Evolutionary conservation across 2,329 filamentous ascomycete genomes (phyloP).

Genomic region (Xylariaceae sp.): DNA sequence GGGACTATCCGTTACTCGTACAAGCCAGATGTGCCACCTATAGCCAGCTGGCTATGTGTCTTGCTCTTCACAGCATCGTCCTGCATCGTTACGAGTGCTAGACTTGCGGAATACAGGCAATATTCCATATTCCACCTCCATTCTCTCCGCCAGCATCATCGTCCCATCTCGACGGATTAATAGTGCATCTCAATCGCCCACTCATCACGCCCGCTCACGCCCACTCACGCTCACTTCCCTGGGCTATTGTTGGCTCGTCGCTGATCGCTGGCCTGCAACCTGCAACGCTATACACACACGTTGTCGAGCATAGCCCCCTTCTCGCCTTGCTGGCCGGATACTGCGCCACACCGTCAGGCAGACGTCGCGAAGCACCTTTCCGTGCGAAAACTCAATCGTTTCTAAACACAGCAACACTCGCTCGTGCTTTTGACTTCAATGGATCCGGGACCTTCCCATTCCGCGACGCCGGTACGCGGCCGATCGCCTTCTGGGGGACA

Average conservation of each 20-base stretch:
- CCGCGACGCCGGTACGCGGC: conserved; percentile 40
- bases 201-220: no score
- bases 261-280: conserved; percentile 18
- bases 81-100: no score
- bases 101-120: no score
- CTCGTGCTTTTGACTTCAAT: conserved; percentile 33
- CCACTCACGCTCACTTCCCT: background rate
- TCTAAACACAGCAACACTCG: conserved; percentile 35
- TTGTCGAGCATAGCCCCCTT: conserved; percentile 30
- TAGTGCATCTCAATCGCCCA: no score
- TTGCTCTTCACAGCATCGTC: no score
- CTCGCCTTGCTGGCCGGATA: conserved; percentile 17
- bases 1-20: no score
- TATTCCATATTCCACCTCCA: no score
- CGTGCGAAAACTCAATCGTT: conserved; percentile 26
- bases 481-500: conserved; percentile 58
- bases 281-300: conserved; percentile 22
- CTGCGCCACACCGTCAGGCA: conserved; percentile 32
- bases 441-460: conserved; percentile 43
- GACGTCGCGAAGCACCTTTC: conserved; percentile 28
- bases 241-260: conserved; percentile 16
- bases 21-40: background rate
- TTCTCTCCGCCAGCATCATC: no score
- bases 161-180: no score
- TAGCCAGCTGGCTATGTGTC: background rate